A percentile compares a stretch with the other conserved stretches of the same genome.
phyloP scores from a whole-genome alignment of 139 green algal genomes.

The Closterium sp. region DNA sequence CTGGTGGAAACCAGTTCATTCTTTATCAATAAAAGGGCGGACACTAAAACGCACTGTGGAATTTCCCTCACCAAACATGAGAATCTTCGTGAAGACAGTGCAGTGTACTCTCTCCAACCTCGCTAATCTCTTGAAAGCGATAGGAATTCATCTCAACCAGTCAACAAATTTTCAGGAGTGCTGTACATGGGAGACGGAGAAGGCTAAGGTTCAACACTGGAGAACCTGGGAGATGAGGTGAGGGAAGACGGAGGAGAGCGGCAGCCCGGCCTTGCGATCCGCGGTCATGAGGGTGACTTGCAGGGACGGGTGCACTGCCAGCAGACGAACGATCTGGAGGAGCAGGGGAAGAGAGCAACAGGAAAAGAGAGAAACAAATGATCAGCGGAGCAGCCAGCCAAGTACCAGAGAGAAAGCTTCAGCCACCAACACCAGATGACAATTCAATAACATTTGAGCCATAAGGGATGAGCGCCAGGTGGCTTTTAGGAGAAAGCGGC shows the following conservation, averaged over 20 bases:
- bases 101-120: background rate
- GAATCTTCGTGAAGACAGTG: background rate
- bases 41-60: too few species aligned
- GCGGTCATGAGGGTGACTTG: conserved; percentile 82
- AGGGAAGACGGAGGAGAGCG: conserved; percentile 87
- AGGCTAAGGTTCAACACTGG: too few species aligned
- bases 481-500: too few species aligned
- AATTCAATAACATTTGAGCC: background rate
- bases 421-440: background rate
- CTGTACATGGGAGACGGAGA: too few species aligned
- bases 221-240: conserved; percentile 67
- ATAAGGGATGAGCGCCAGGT: too few species aligned
- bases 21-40: too few species aligned
- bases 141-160: background rate
- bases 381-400: background rate
- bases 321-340: conserved; percentile 56
- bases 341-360: conserved; percentile 10
- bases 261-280: conserved; percentile 84
- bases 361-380: background rate
- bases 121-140: background rate
- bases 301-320: conserved; percentile 74
- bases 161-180: too few species aligned
- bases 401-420: background rate
- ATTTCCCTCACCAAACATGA: background rate
- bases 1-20: too few species aligned